Evolutionary conservation across 257 asterid genomes (phyloP).

Genomic region (Penstemon barbatus): DNA sequence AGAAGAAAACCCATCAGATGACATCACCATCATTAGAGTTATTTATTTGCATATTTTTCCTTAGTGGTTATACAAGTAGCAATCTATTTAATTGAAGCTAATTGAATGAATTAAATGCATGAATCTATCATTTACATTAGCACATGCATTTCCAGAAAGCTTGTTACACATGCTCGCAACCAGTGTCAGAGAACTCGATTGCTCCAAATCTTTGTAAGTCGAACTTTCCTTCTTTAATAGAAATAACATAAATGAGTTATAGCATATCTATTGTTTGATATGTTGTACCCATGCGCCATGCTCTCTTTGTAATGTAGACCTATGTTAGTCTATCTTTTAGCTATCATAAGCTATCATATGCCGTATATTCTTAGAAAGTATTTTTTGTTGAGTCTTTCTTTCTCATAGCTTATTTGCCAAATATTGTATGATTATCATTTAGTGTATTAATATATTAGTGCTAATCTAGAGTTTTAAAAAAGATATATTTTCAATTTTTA

Average conservation of each 20-base stretch:
- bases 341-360: background rate
- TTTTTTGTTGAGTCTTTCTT: too few species aligned
- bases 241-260: background rate
- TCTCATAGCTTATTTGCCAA: too few species aligned
- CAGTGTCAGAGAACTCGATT: conserved; percentile 60
- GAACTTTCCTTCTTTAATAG: conserved; percentile 16
- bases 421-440: background rate
- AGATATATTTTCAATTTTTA: background rate
- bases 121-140: conserved; percentile 19
- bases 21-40: background rate
- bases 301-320: conserved; percentile 12
- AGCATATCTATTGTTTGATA: background rate
- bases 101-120: conserved; percentile 14
- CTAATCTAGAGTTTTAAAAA: conserved; percentile 8
- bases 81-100: conserved; percentile 4
- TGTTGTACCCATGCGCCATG: background rate
- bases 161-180: conserved; percentile 80
- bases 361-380: too few species aligned
- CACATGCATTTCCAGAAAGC: conserved; percentile 68
- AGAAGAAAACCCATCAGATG: background rate
- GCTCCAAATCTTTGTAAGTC: conserved; percentile 89
- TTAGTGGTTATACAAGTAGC: conserved; percentile 21
- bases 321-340: background rate
- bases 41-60: conserved; percentile 4
- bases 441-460: background rate